These are phyloP conservation scores for Alliaria petiolata DNA, from an alignment of 345 rosid species.

Conservation along the genomic window DNA sequence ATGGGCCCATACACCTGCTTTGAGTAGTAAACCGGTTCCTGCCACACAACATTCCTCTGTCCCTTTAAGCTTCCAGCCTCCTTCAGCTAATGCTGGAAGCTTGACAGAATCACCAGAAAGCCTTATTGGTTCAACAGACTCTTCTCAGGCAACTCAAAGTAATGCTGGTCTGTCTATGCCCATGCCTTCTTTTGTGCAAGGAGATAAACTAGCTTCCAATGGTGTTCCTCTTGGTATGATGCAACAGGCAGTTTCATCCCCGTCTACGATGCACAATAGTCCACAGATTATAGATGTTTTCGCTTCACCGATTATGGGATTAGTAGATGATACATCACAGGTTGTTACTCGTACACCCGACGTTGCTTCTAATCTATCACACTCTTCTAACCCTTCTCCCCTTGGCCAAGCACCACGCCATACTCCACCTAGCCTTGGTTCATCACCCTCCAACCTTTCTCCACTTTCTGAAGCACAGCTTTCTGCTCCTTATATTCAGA, in stretches of 20 bases:
- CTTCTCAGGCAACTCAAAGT: conserved; percentile 4
- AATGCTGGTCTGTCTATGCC: conserved; percentile 5
- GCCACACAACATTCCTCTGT: not conserved
- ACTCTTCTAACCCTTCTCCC: conserved; percentile 23
- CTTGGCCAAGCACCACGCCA: conserved; percentile 24
- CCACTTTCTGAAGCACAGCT: conserved; percentile 8
- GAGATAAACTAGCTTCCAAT: conserved; percentile 5
- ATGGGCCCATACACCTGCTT: conserved; percentile 26
- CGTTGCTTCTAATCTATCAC: not conserved
- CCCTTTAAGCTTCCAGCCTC: conserved; percentile 24
- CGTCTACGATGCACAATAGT: conserved; percentile 52
- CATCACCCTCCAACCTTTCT: conserved; percentile 9
- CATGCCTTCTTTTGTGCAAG: conserved; percentile 30
- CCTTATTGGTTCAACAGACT: conserved; percentile 2
- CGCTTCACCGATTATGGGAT: conserved; percentile 32
- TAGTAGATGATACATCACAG: conserved; percentile 30
- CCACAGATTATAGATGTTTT: conserved; percentile 49
- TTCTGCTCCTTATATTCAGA: conserved; percentile 21
- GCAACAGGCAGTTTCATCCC: conserved; percentile 15
- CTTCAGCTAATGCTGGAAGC: conserved; percentile 7
- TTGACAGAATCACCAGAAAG: conserved; percentile 14
- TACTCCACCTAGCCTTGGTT: conserved; percentile 18
- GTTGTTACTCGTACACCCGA: conserved; percentile 21
- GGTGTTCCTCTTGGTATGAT: conserved; percentile 23
- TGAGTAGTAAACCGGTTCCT: conserved; percentile 16